Conservation (phyloP, 1,139 yeast genomes). For the Candida tetrigidarum region DNA sequence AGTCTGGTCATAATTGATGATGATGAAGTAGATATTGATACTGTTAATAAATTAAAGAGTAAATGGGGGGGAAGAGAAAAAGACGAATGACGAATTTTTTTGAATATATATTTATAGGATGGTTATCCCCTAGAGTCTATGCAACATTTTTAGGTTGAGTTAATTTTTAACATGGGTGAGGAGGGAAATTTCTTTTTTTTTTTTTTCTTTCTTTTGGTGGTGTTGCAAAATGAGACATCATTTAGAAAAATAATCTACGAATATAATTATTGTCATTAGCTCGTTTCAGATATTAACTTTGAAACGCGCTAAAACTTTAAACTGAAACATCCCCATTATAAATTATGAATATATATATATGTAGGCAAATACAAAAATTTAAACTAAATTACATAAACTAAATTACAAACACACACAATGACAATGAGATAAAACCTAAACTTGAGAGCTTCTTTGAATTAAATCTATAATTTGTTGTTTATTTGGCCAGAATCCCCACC, state of each 20-base stretch:
- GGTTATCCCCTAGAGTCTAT: not conserved
- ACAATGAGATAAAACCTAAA: not conserved
- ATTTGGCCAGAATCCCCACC: constrained; percentile 25
- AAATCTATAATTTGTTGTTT: constrained; percentile 20
- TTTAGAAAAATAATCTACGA: not conserved
- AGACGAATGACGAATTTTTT: too few species aligned
- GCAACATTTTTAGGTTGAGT: not conserved
- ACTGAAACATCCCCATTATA: too few species aligned
- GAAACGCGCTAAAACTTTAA: not conserved
- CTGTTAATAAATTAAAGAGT: too few species aligned
- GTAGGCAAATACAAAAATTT: too few species aligned
- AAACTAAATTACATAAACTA: not conserved
- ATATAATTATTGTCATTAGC: not conserved
- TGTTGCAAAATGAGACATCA: constrained; percentile 3
- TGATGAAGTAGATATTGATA: not conserved
- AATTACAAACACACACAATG: not conserved
- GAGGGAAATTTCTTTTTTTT: not conserved
- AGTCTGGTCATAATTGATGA: constrained; percentile 1
- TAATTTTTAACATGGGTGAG: constrained; percentile 1
- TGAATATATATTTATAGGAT: not conserved
- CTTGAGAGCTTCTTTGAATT: constrained; percentile 19
- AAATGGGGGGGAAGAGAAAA: too few species aligned
- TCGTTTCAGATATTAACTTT: constrained; percentile 6
- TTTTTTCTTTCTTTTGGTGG: not conserved
- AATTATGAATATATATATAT: too few species aligned